Evolutionary conservation across 345 rosid species (phyloP), one percentile per base, ranked within the genome.

Genomic region (Populus nigra): DNA sequence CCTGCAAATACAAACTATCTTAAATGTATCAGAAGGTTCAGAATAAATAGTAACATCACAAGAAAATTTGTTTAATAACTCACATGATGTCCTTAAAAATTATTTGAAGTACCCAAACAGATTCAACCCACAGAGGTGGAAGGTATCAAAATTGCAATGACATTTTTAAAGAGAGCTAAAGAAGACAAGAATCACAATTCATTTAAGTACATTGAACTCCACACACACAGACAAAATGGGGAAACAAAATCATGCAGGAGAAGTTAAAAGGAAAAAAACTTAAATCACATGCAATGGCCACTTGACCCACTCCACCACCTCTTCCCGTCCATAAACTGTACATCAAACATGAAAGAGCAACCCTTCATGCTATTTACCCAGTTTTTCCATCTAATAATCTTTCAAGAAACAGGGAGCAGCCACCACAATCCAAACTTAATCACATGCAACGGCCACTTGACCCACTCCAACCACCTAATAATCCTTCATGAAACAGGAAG

Each of bases 1-100:
- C 99, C 98, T 96, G 85, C 71, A 65, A 27, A 61, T 78, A 65
- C 18, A 47, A 47, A 47, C 1, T 47, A 47, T 47, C 50, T 47
- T 15, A 2, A 11, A 13, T 12, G 50, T 41, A 41, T 10, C 45
- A 41, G 45, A 8, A 13, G 17, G 5, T 45, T 45, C 50, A 45
- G 17, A 13, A 45, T 45, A 45, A 45, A 9, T 45, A 45, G 50
- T 13, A 45, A 45, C 15, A 45, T 45, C 50, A 13, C 43, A 38
- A 68, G 65, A 23, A 65, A 33, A 41, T 31, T 45, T 43, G 63
- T 18, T 61, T 13, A 22, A 55, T 23, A 20, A 16, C 27, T 70
- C 39, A 39, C 33, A 8, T 47, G 8, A 27, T 45, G 17, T 45
- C 50, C 50, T 45, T 45, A 1, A 45, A 45, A 8, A 29, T 8